phyloP scores from a whole-genome alignment of 2,329 filamentous ascomycete species.

The Sporothrix variecibatus region DNA sequence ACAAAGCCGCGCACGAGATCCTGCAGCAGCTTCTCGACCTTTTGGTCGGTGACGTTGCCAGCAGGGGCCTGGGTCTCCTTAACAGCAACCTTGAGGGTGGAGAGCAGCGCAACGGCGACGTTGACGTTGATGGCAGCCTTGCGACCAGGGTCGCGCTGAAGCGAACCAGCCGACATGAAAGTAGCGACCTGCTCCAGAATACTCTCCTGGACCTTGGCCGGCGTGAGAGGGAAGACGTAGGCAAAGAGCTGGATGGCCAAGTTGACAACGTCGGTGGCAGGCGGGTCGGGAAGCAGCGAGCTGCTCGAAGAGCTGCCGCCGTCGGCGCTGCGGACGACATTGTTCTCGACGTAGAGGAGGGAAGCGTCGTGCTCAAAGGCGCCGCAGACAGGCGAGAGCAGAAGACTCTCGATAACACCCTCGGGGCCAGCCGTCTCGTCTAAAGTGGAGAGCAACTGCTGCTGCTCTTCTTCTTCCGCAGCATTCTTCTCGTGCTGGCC shows the following conservation, averaged over 20 bases:
- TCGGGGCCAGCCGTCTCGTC: conserved; percentile 62
- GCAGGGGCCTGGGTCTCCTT: conserved; percentile 73
- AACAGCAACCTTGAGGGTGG: conserved; percentile 78
- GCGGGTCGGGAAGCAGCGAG: conserved; percentile 66
- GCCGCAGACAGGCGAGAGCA: conserved; percentile 73
- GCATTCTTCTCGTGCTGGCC: conserved; percentile 63
- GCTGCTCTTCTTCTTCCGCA: conserved; percentile 34
- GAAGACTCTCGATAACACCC: conserved; percentile 61
- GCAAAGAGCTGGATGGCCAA: conserved; percentile 92
- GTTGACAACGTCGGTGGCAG: conserved; percentile 91
- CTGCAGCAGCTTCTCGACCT: conserved; percentile 82
- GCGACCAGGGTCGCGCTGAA: conserved; percentile 83
- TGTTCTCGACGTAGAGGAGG: conserved; percentile 64
- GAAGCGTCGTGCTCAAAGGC: conserved; percentile 89
- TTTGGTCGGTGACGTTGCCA: conserved; percentile 71
- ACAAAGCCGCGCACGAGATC: conserved; percentile 73
- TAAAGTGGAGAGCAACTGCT: conserved; percentile 38
- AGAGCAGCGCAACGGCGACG: conserved; percentile 76
- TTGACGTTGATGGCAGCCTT: conserved; percentile 92
- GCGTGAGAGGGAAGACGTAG: conserved; percentile 84
- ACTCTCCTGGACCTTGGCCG: conserved; percentile 91
- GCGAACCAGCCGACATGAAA: conserved; percentile 75
- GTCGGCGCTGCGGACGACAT: neutral
- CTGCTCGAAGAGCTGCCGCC: neutral
- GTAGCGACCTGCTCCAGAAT: conserved; percentile 91